These are phyloP conservation scores for Suhomyces kilbournensis DNA, from an alignment of 805 yeast genomes.

Conservation along the genomic window DNA sequence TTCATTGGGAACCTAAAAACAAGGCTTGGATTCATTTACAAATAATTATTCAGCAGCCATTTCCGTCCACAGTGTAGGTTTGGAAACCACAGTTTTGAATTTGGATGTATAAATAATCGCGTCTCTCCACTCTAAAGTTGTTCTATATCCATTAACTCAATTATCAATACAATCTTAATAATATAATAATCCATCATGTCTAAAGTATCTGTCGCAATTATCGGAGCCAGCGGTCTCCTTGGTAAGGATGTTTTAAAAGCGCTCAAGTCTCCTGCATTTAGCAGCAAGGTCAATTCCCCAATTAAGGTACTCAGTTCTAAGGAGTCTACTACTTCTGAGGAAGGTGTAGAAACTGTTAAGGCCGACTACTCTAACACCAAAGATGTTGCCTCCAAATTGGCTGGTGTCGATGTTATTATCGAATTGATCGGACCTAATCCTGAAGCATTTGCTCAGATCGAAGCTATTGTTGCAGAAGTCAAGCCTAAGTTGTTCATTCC, in stretches of 20 bases:
- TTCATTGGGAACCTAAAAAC: not conserved
- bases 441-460: slow-evolving; percentile 29
- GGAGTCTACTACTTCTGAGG: slow-evolving; percentile 26
- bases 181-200: not conserved
- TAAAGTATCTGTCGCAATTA: slow-evolving; percentile 41
- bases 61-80: not conserved
- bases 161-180: not conserved
- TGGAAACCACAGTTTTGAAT: not conserved
- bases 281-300: slow-evolving; percentile 44
- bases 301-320: slow-evolving; percentile 48
- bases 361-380: slow-evolving; percentile 26
- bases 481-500: slow-evolving; percentile 56
- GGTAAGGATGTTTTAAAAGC: slow-evolving; percentile 49
- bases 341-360: slow-evolving; percentile 37
- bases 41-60: not conserved
- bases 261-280: slow-evolving; percentile 40
- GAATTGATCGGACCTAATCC: slow-evolving; percentile 39
- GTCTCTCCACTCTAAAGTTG: no score
- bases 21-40: not conserved
- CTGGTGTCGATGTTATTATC: slow-evolving; percentile 51
- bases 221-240: slow-evolving; percentile 52
- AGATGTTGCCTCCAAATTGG: slow-evolving; percentile 34
- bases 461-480: slow-evolving; percentile 35
- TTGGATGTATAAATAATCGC: not conserved
- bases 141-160: no score